phyloP scores from a whole-genome alignment of 139 green algal genomes.

The Nannochloris sp. region DNA sequence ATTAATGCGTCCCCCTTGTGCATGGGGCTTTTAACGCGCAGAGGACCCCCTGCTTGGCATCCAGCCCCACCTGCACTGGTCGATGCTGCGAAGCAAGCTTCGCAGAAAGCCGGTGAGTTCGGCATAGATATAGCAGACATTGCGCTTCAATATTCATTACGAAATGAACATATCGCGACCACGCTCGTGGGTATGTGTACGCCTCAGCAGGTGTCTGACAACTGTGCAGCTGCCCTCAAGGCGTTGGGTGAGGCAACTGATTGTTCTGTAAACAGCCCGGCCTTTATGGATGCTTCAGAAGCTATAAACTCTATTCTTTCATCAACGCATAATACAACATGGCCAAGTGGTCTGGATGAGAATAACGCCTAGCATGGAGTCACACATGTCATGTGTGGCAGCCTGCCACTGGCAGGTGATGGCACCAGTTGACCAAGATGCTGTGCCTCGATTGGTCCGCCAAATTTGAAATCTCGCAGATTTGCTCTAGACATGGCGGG shows the following conservation, averaged over 20 bases:
- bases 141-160: slow-evolving; percentile 51
- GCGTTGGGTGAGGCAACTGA: slow-evolving; percentile 33
- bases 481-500: no score
- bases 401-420: no score
- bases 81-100: slow-evolving; percentile 42
- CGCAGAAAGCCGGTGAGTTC: slow-evolving; percentile 18
- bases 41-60: slow-evolving; percentile 84
- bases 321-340: not conserved
- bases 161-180: slow-evolving; percentile 45
- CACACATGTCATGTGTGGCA: no score
- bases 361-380: not conserved
- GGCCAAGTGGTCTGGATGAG: not conserved
- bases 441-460: no score
- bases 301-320: not conserved
- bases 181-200: slow-evolving; percentile 73
- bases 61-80: slow-evolving; percentile 67
- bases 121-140: slow-evolving; percentile 53
- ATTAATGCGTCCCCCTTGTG: slow-evolving; percentile 76
- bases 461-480: no score
- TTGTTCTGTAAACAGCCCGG: slow-evolving; percentile 11
- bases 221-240: slow-evolving; percentile 45
- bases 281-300: slow-evolving; percentile 37
- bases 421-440: no score
- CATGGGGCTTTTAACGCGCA: slow-evolving; percentile 85
- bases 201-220: slow-evolving; percentile 37